These are phyloP conservation scores for Jacaranda mimosifolia DNA, from an alignment of 257 asterid genomes.

Conservation along the genomic window DNA sequence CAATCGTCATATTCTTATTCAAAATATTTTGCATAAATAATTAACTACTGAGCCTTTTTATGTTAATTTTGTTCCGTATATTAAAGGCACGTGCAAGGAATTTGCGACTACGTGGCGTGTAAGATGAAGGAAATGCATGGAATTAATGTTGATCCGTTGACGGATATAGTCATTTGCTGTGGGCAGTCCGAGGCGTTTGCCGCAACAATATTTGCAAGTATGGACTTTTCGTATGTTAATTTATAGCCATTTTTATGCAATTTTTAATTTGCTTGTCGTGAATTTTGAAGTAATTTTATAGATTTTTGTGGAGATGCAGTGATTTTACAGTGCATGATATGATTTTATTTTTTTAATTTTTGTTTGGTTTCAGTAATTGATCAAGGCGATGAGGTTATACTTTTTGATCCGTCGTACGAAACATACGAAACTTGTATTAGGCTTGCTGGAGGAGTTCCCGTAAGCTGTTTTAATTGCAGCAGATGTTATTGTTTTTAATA, in stretches of 20 bases:
- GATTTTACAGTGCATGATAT: too few relatives aligned
- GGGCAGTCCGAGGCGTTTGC: slow-evolving; percentile 97
- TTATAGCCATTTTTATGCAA: not conserved
- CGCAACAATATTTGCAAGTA: slow-evolving; percentile 84
- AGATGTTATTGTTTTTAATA: not conserved
- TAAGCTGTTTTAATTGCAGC: slow-evolving; percentile 45
- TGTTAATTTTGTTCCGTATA: not conserved
- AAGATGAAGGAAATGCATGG: slow-evolving; percentile 73
- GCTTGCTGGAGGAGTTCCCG: slow-evolving; percentile 95
- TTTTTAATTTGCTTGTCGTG: too few relatives aligned
- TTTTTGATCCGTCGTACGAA: slow-evolving; percentile 86
- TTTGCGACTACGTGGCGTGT: slow-evolving; percentile 69
- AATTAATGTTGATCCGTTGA: slow-evolving; percentile 63
- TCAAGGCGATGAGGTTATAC: slow-evolving; percentile 85
- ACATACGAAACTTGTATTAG: slow-evolving; percentile 83
- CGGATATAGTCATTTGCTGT: slow-evolving; percentile 82
- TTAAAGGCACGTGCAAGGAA: slow-evolving; percentile 80
- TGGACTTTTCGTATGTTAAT: not conserved
- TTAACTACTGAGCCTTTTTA: not conserved
- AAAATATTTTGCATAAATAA: not conserved
- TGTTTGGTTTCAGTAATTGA: slow-evolving; percentile 62
- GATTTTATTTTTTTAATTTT: not conserved
- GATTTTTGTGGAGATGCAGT: too few relatives aligned
- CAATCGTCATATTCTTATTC: not conserved
- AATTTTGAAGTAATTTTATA: too few relatives aligned